These are phyloP conservation scores for Candida fluviatilis DNA, from an alignment of 805 yeast species.

Conservation along the genomic window DNA sequence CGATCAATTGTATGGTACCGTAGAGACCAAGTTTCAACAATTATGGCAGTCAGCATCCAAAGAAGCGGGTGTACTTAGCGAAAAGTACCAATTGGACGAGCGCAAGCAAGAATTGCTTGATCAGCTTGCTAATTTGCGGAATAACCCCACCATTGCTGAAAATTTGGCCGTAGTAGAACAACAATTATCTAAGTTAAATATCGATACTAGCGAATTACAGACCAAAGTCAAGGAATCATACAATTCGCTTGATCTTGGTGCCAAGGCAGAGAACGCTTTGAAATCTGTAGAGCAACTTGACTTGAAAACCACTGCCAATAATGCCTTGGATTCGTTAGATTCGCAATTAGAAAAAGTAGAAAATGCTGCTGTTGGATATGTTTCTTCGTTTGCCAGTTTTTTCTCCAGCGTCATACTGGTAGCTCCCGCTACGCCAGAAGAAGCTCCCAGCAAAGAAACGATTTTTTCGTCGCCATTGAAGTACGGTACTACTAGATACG, in stretches of 20 bases:
- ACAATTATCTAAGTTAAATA: constrained; percentile 22
- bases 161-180: constrained; percentile 23
- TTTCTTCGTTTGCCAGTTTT: constrained; percentile 54
- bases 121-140: constrained; percentile 23
- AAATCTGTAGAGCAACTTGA: constrained; percentile 16
- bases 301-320: constrained; percentile 41
- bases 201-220: constrained; percentile 3
- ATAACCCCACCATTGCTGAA: constrained; percentile 17
- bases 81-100: constrained; percentile 25
- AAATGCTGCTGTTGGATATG: constrained; percentile 58
- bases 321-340: constrained; percentile 67
- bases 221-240: neutral
- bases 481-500: constrained; percentile 38
- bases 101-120: constrained; percentile 22
- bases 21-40: constrained; percentile 36
- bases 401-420: constrained; percentile 37
- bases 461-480: constrained; percentile 16
- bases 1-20: constrained; percentile 42
- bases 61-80: constrained; percentile 27
- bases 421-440: constrained; percentile 10
- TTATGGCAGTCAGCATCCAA: constrained; percentile 33
- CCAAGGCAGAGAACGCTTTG: constrained; percentile 9
- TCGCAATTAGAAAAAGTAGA: constrained; percentile 68
- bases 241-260: neutral
- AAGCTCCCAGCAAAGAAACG: constrained; percentile 13